Evolutionary conservation across 805 yeast species (phyloP), one percentile per base, ranked within the genome.

Genomic region (Candida stauntonica): DNA sequence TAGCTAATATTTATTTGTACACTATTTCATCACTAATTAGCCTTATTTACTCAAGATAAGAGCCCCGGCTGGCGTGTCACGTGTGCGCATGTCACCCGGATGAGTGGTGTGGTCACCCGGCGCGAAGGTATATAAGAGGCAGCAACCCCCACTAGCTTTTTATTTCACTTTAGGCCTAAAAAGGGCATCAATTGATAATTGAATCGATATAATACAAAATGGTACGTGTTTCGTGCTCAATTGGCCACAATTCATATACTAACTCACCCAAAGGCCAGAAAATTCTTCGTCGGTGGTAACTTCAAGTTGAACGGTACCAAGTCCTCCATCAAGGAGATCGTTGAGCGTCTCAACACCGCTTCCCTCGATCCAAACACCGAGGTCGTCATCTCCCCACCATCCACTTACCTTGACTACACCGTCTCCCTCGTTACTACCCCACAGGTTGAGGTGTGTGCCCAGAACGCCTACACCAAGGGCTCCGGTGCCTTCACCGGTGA

Each of bases 401-500:
- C 95, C 47, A 86, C 95, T 52, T 93, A 91, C 80, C 68, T 93
- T 51, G 76, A 77, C 48, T 78, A 79, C 66, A 82, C 96, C 43
- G 82, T 76, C 55, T 72, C 73, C 38, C 68, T 70, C 55, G 78
- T 79, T 70, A 76, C 73, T 61, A 83, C 79, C 66, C 61, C 79
- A 48, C 84, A 79, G 54, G 87, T 93, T 41, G 71, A 76, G 46
- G 76, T 93, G 41, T 81, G 91, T 63, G 96, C 95, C 46, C 99
- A 93, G 75, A 91, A 93, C 70, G 78, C 87, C 48, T 91, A 77
- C 69, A 68, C 73, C 63, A 87, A 87, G 78, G 80, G 79, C 50
- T 76, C 89, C 41, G 99, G 99, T 73, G 99, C 99, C 48, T 93
- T 63, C 86, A 93, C 99, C 49, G 99, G 99, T 67, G 99, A 93